phyloP scores from a whole-genome alignment of 1,284 basidiomycete genomes.

The Irpex lacteus region DNA sequence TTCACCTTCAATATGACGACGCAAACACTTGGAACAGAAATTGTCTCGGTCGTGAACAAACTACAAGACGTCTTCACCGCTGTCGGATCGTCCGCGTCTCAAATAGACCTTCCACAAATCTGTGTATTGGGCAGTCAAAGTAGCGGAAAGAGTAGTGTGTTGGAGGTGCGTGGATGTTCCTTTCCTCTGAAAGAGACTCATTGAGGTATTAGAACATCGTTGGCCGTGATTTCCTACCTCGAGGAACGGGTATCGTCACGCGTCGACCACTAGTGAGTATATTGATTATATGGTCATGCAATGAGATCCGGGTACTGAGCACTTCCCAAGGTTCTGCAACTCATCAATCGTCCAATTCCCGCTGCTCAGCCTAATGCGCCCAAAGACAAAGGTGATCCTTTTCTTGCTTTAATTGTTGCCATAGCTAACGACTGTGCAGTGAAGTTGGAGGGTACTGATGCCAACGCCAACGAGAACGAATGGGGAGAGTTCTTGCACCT shows the following conservation, averaged over 20 bases:
- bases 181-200: neutral
- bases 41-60: constrained; percentile 77
- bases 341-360: constrained; percentile 79
- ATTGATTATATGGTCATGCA: neutral
- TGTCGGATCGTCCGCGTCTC: constrained; percentile 70
- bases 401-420: neutral
- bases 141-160: constrained; percentile 85
- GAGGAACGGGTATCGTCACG: constrained; percentile 97
- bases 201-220: constrained; percentile 80
- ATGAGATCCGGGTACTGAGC: neutral
- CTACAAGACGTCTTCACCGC: constrained; percentile 84
- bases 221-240: constrained; percentile 94
- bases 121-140: constrained; percentile 85
- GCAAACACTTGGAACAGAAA: constrained; percentile 67
- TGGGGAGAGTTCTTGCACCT: constrained; percentile 99
- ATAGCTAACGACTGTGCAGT: neutral
- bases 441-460: constrained; percentile 39
- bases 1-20: constrained; percentile 45
- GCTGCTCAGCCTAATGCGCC: constrained; percentile 45
- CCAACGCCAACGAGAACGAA: constrained; percentile 84
- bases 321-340: constrained; percentile 76
- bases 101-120: constrained; percentile 85
- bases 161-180: constrained; percentile 56
- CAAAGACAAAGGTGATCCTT: constrained; percentile 9
- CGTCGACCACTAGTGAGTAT: constrained; percentile 80